phyloP scores from a whole-genome alignment of 2,329 filamentous ascomycete species.

The Hortaea sp. region DNA sequence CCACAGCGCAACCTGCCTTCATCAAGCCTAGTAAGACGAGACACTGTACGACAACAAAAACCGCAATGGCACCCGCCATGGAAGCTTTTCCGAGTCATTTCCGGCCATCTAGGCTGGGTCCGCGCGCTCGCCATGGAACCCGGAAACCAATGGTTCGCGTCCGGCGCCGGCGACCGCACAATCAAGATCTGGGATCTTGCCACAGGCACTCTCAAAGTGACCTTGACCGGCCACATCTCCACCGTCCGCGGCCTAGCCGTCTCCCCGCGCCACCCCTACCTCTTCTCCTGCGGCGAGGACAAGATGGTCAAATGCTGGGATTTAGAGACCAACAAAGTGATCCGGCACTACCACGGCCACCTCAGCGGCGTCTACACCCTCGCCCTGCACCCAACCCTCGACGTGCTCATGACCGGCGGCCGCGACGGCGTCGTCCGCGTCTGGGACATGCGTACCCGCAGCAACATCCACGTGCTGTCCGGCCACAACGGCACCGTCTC shows the following conservation, averaged over 20 bases:
- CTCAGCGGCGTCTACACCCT: slow-evolving; percentile 92
- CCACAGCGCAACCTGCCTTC: slow-evolving; percentile 40
- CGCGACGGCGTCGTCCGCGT: slow-evolving; percentile 89
- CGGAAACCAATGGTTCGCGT: slow-evolving; percentile 95
- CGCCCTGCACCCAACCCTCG: slow-evolving; percentile 84
- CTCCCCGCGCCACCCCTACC: slow-evolving; percentile 84
- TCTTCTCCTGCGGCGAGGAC: slow-evolving; percentile 96
- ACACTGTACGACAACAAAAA: slow-evolving; percentile 57
- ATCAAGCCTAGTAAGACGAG: slow-evolving; percentile 52
- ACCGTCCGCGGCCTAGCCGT: slow-evolving; percentile 87
- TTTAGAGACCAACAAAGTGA: slow-evolving; percentile 98
- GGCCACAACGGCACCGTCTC: slow-evolving; percentile 89
- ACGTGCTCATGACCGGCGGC: slow-evolving; percentile 89
- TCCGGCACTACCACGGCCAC: slow-evolving; percentile 95
- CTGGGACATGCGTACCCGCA: slow-evolving; percentile 96
- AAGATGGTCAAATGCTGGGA: slow-evolving; percentile 99
- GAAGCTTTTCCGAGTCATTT: slow-evolving; percentile 97
- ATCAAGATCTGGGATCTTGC: slow-evolving; percentile 99
- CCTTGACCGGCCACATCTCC: slow-evolving; percentile 87
- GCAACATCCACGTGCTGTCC: slow-evolving; percentile 85
- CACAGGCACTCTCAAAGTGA: slow-evolving; percentile 71
- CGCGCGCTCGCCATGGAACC: slow-evolving; percentile 82
- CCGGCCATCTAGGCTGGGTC: slow-evolving; percentile 93
- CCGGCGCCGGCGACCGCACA: slow-evolving; percentile 85
- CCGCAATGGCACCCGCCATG: slow-evolving; percentile 97